Evolutionary conservation across 2,329 filamentous ascomycete genomes (phyloP).

Genomic region (Microdochium paspali): DNA sequence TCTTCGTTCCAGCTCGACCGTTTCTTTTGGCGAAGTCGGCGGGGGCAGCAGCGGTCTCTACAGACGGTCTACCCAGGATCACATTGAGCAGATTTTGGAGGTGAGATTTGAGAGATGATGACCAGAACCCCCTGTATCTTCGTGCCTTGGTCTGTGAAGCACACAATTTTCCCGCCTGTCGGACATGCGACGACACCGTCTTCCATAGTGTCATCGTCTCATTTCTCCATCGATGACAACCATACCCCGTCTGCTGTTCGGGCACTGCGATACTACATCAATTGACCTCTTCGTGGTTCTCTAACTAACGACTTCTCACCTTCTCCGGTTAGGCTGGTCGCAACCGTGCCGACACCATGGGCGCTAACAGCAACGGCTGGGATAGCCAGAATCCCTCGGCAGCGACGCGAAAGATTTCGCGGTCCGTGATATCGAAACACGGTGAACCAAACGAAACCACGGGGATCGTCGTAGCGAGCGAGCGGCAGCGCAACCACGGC

Average conservation of each 20-base stretch:
- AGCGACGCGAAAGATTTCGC: slow-evolving; percentile 7
- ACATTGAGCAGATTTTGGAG: slow-evolving; percentile 36
- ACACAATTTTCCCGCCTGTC: background rate
- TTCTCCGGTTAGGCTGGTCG: slow-evolving; percentile 25
- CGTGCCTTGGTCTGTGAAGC: slow-evolving; percentile 1
- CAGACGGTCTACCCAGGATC: slow-evolving; percentile 25
- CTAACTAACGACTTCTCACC: background rate
- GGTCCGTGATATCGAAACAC: slow-evolving; percentile 3
- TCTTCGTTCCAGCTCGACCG: background rate
- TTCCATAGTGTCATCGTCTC: background rate
- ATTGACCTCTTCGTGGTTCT: background rate
- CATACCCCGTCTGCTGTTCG: too few species aligned
- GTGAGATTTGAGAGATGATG: slow-evolving; percentile 23
- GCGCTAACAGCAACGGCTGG: slow-evolving; percentile 9
- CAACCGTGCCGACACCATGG: slow-evolving; percentile 32
- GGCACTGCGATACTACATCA: background rate
- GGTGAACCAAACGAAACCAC: slow-evolving; percentile 30
- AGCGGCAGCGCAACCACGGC: slow-evolving; percentile 29
- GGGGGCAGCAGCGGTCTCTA: background rate
- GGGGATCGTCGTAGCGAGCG: slow-evolving; percentile 24
- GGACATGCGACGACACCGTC: background rate
- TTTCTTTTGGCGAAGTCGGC: background rate
- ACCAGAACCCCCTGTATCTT: slow-evolving; percentile 1
- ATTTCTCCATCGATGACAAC: too few species aligned
- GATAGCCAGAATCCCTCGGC: too few species aligned